A percentile compares a stretch with the other conserved stretches of the same genome.
These are phyloP conservation scores for Periconia sp. DNA, from an alignment of 2,329 filamentous ascomycete species.

Conservation along the genomic window DNA sequence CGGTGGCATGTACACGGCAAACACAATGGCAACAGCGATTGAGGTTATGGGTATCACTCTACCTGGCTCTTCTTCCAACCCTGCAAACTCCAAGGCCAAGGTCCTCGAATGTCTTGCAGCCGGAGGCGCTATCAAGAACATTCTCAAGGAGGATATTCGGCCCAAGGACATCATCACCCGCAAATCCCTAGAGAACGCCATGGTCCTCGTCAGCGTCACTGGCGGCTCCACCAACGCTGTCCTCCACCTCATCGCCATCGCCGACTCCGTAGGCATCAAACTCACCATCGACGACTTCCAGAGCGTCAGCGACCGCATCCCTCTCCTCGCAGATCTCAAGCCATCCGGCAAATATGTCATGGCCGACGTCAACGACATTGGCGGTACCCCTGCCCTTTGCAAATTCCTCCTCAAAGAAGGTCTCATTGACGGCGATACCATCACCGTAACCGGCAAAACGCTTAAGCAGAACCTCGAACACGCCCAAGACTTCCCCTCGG, in stretches of 20 bases:
- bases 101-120: conserved; percentile 57
- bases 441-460: conserved; percentile 59
- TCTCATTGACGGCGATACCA: conserved; percentile 54
- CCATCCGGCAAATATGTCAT: conserved; percentile 61
- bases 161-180: conserved; percentile 58
- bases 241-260: conserved; percentile 59
- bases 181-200: conserved; percentile 58
- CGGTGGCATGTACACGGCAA: conserved; percentile 74
- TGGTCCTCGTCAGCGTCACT: conserved; percentile 58
- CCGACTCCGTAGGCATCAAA: conserved; percentile 57
- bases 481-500: conserved; percentile 67
- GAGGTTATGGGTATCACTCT: conserved; percentile 59
- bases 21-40: conserved; percentile 59
- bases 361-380: conserved; percentile 65
- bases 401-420: conserved; percentile 59
- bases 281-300: conserved; percentile 60
- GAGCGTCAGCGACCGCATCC: conserved; percentile 56
- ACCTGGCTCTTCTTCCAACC: conserved; percentile 59
- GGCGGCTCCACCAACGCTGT: conserved; percentile 60
- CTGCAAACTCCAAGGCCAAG: conserved; percentile 58
- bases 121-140: conserved; percentile 57
- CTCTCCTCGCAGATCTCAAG: conserved; percentile 59
- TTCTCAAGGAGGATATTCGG: conserved; percentile 58
- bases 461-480: conserved; percentile 59
- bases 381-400: conserved; percentile 56